Base-by-base conservation (phyloP, 2,329 filamentous ascomycete species). In the Alternaria metachromatica region DNA sequence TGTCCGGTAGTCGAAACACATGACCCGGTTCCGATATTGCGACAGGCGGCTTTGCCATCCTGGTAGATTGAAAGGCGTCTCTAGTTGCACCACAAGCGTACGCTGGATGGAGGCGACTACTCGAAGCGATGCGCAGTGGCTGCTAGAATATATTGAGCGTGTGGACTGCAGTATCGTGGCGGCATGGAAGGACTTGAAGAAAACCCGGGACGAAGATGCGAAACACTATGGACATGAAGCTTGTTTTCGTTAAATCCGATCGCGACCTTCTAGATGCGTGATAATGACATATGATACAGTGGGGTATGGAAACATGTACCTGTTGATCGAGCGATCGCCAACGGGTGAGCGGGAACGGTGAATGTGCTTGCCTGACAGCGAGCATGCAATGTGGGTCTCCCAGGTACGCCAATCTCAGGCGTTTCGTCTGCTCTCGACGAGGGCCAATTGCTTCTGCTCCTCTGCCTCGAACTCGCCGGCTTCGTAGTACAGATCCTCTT, bases 401-500 rank as follows among this genome's bases (percentile, higher is more conserved):
- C 37, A 41, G 18, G 21, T n/a, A 62, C 58, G 20, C 53, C 65
- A 33, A 33, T 5, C 28, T 63, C 53, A 69, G n/a, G 63, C 51
- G 48, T 45, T 61, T 23, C 55, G 48, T 23, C 56, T 63, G 37
- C 63, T 49, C 21, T 63, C 57, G 26, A 65, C 53, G 23, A 59
- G 37, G 4, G 44, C 53, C 21, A 48, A 44, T 9, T 64, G 62
- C 20, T 60, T 63, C 60, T 72, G 66, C 46, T 75, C 72, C 30
- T 76, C 73, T 18, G 68, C 66, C 18, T 70, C 71, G 5, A 64
- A 18, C 41, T 78, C 75, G 0, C 68, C 75, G 8, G 69, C 74
- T 28, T 78, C 76, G 45, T 79, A 78, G 48, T 75, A 76, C 48
- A 76, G 46, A n/a, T 76, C 74, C 9, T 76, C 77, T 4, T 77